These are phyloP conservation scores for Capronia americana DNA, from an alignment of 2,329 filamentous ascomycete genomes.

Conservation along the genomic window DNA sequence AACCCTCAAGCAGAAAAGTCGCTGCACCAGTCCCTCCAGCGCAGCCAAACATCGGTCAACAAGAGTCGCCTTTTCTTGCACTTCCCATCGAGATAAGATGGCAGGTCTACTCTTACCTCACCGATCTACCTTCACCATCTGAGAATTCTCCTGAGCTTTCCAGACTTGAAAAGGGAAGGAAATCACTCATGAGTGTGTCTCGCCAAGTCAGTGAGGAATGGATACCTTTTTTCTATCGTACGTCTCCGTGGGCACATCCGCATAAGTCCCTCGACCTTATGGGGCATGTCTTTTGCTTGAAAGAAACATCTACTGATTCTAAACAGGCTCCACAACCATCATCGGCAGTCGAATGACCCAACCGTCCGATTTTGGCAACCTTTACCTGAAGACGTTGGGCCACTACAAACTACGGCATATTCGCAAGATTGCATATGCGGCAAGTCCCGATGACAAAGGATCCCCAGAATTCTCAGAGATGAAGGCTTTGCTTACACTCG, in stretches of 20 bases:
- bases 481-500: background rate
- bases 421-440: background rate
- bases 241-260: background rate
- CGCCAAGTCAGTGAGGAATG: conserved; percentile 16
- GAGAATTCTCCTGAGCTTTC: background rate
- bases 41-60: background rate
- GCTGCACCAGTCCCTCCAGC: background rate
- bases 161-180: background rate
- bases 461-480: background rate
- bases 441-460: background rate
- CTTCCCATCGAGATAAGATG: conserved; percentile 20
- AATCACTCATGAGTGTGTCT: conserved; percentile 9
- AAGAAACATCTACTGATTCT: background rate
- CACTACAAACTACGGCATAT: background rate
- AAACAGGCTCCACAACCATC: background rate
- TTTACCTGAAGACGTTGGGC: conserved; percentile 1
- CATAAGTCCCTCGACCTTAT: background rate
- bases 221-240: conserved; percentile 9
- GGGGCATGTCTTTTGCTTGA: background rate
- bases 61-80: conserved; percentile 6
- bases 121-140: background rate
- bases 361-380: background rate
- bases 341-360: background rate
- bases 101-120: conserved; percentile 18
- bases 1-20: background rate